A percentile compares a stretch with the other conserved stretches of the same genome.
Conservation (phyloP, 2,329 filamentous ascomycete species). For the Phyllosticta citribraziliensis region DNA sequence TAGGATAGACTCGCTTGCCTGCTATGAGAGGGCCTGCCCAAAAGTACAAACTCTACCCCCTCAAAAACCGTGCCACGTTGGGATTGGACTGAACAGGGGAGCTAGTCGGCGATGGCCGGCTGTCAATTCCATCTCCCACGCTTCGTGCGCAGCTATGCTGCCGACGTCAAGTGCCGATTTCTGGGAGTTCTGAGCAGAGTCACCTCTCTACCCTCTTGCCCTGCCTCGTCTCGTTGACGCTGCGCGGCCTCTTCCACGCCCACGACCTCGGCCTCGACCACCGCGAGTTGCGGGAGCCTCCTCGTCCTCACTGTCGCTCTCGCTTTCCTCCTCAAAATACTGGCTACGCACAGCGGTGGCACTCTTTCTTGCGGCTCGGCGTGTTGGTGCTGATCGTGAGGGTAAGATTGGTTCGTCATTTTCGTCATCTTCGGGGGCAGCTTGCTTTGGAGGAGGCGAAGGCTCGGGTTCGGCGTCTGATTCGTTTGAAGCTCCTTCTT, state of each 20-base stretch:
- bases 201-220: neutral
- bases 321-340: conserved; percentile 6
- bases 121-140: no score
- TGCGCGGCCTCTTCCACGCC: neutral
- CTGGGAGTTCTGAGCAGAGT: no score
- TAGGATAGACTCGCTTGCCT: no score
- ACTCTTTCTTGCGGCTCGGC: conserved; percentile 11
- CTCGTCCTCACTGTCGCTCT: neutral
- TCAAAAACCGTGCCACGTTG: no score
- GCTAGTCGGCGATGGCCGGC: no score
- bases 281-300: neutral
- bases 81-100: no score
- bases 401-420: neutral
- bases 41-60: no score
- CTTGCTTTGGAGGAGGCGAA: neutral
- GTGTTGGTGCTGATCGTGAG: neutral
- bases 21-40: no score
- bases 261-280: neutral
- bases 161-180: no score
- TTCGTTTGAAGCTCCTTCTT: neutral
- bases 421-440: neutral
- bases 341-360: conserved; percentile 12
- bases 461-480: neutral
- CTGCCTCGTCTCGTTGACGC: neutral
- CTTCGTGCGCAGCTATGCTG: no score